phyloP scores from a whole-genome alignment of 1,139 yeast species.

The Lodderomyces metapsilosis region DNA sequence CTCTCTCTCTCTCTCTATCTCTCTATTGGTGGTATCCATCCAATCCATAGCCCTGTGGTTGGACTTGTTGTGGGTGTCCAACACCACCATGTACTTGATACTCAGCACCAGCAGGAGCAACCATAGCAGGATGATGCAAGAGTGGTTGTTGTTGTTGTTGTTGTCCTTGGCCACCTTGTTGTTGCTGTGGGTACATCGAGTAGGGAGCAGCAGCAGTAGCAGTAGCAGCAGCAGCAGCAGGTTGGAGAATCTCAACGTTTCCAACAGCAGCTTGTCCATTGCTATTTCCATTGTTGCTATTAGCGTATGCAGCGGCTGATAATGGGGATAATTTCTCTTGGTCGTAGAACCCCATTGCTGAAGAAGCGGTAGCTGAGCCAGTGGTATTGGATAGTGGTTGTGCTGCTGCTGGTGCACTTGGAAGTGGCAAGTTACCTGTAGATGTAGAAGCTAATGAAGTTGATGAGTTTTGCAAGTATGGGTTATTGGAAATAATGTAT shows the following conservation, averaged over 20 bases:
- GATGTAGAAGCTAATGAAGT: constrained; percentile 10
- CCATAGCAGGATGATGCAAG: neutral
- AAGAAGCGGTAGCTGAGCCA: constrained; percentile 7
- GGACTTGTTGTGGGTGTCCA: constrained; percentile 5
- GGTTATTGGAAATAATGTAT: constrained; percentile 20
- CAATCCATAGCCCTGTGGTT: constrained; percentile 5
- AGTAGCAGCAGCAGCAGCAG: neutral
- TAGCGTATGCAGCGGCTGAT: constrained; percentile 7
- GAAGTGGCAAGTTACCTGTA: constrained; percentile 10
- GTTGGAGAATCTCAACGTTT: neutral
- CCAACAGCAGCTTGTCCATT: constrained; percentile 6
- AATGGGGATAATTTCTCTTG: constrained; percentile 17
- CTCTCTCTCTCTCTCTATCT: neutral
- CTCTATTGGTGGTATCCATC: constrained; percentile 2
- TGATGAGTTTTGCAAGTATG: constrained; percentile 19
- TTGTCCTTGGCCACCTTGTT: constrained; percentile 9
- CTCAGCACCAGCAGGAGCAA: constrained; percentile 2
- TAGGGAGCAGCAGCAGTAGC: constrained; percentile 1
- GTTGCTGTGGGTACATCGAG: constrained; percentile 9
- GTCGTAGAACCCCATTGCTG: constrained; percentile 11
- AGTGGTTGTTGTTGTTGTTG: constrained; percentile 9
- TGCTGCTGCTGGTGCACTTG: constrained; percentile 7
- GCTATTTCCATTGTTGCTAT: constrained; percentile 5
- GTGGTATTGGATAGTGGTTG: constrained; percentile 6
- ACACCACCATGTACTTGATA: constrained; percentile 1